Evolutionary conservation across 1,139 yeast species (phyloP).

Genomic region (Yamadazyma blattariae): DNA sequence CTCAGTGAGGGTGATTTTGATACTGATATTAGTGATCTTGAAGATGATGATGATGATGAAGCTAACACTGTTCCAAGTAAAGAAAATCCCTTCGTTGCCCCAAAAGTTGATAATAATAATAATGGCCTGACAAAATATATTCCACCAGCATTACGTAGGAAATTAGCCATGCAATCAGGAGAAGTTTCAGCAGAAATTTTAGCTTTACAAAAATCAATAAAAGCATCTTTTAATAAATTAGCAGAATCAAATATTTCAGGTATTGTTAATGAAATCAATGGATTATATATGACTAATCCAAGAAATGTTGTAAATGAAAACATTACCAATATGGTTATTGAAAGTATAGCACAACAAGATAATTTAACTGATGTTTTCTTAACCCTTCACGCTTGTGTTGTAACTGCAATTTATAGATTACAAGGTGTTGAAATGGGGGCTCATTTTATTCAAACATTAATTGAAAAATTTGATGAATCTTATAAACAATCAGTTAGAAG

Average conservation of each 20-base stretch:
- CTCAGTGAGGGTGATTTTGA: constrained; percentile 34
- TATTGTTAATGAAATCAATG: constrained; percentile 67
- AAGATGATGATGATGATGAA: constrained; percentile 44
- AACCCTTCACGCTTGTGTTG: constrained; percentile 74
- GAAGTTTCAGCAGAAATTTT: constrained; percentile 46
- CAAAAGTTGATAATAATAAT: constrained; percentile 34
- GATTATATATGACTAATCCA: constrained; percentile 61
- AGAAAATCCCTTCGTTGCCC: constrained; percentile 81
- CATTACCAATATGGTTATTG: constrained; percentile 60
- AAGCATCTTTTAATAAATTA: constrained; percentile 80
- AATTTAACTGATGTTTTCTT: constrained; percentile 75
- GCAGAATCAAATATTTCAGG: constrained; percentile 79
- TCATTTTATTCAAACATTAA: constrained; percentile 69
- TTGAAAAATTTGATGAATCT: constrained; percentile 57
- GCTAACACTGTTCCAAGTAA: constrained; percentile 24
- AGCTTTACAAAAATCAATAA: constrained; percentile 58
- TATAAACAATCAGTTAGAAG: constrained; percentile 26
- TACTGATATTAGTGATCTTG: constrained; percentile 27
- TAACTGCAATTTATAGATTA: constrained; percentile 69
- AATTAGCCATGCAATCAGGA: constrained; percentile 37
- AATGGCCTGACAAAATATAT: constrained; percentile 56
- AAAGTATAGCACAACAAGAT: constrained; percentile 63
- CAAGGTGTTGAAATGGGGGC: constrained; percentile 95
- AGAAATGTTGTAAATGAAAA: constrained; percentile 74
- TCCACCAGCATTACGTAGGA: constrained; percentile 80